These are phyloP conservation scores for Metschnikowia shivogae DNA, from an alignment of 805 yeast genomes.

Conservation along the genomic window DNA sequence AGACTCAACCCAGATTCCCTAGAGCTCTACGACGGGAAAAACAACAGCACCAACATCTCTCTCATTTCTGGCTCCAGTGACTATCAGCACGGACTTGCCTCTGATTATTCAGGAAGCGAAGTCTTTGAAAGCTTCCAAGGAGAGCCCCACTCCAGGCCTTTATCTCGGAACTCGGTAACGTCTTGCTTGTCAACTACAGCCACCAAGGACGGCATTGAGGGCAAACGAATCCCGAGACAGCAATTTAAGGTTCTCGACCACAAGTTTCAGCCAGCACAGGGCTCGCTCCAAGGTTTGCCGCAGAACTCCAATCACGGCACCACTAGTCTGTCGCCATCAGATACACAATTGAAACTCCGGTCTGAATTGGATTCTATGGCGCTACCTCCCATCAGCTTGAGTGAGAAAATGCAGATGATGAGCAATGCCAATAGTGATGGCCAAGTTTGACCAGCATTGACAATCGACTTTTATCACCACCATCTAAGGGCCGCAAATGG, in stretches of 20 bases:
- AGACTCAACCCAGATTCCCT: neutral
- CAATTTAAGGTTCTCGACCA: slow-evolving; percentile 19
- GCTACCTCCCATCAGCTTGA: slow-evolving; percentile 40
- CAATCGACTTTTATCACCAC: too few species aligned
- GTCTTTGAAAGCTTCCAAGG: neutral
- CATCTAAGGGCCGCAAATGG: neutral
- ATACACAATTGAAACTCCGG: neutral
- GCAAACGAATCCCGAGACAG: slow-evolving; percentile 42
- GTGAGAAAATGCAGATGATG: slow-evolving; percentile 42
- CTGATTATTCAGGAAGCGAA: slow-evolving; percentile 8
- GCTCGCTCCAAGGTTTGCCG: neutral
- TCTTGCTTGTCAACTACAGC: slow-evolving; percentile 72
- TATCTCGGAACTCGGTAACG: slow-evolving; percentile 58
- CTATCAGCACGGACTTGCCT: slow-evolving; percentile 18
- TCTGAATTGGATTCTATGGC: slow-evolving; percentile 9
- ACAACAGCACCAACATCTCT: slow-evolving; percentile 22
- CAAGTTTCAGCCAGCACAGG: neutral
- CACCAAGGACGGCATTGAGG: slow-evolving; percentile 71
- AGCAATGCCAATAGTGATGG: slow-evolving; percentile 11
- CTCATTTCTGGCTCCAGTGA: slow-evolving; percentile 25
- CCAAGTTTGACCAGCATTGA: too few species aligned
- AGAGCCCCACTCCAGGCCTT: slow-evolving; percentile 46
- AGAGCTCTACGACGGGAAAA: neutral
- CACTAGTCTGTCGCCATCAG: neutral
- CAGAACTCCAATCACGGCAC: neutral